These are phyloP conservation scores for Colletotrichum sojae DNA, from an alignment of 2,329 filamentous ascomycete species.

Conservation along the genomic window DNA sequence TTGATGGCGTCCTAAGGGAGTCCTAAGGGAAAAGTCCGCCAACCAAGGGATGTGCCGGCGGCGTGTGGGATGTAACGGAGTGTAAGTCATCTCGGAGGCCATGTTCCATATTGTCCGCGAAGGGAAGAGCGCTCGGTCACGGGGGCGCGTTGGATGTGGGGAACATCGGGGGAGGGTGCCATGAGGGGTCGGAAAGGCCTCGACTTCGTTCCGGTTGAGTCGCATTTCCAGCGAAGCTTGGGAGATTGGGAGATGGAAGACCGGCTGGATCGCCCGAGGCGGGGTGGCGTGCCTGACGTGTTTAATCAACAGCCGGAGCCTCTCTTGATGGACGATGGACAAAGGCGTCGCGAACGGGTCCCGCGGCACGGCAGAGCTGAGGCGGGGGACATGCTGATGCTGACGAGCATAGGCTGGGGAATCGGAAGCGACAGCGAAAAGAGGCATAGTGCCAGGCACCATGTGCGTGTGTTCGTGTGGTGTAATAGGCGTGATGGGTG, in stretches of 20 bases:
- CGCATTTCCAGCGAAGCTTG: conserved; percentile 7
- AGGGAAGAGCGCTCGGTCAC: conserved; percentile 38
- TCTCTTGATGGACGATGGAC: not conserved
- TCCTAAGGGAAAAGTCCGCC: conserved; percentile 10
- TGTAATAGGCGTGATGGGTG: too few relatives aligned
- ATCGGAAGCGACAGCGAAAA: conserved; percentile 24
- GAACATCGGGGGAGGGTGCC: conserved; percentile 24
- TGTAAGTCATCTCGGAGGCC: conserved; percentile 41
- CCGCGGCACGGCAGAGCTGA: not conserved
- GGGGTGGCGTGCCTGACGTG: not conserved
- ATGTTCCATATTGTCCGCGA: conserved; percentile 41
- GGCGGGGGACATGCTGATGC: not conserved
- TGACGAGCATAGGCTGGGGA: not conserved
- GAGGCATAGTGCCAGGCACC: conserved; percentile 34
- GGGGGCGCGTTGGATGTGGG: conserved; percentile 40
- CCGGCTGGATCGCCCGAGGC: conserved; percentile 26
- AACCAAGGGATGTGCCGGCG: conserved; percentile 25
- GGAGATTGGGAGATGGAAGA: conserved; percentile 12
- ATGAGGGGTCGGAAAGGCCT: conserved; percentile 33
- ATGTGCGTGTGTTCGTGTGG: not conserved
- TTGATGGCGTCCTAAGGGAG: not conserved
- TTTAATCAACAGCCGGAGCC: conserved; percentile 28
- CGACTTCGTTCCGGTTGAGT: conserved; percentile 20
- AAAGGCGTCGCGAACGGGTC: conserved; percentile 10
- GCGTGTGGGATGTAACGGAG: conserved; percentile 30